Base-by-base conservation (phyloP, 306 rosid species). In the Vigna trinervia region DNA sequence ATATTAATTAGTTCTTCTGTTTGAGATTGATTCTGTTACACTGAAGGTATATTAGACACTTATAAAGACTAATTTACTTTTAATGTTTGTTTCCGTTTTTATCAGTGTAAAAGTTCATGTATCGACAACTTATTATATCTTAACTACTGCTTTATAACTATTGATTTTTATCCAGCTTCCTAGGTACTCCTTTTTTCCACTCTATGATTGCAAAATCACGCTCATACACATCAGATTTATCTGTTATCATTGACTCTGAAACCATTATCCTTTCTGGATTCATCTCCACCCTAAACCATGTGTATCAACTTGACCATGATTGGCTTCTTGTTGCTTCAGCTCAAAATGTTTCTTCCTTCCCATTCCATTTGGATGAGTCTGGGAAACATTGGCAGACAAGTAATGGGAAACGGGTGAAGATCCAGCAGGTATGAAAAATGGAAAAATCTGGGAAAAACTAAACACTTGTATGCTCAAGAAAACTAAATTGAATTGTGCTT, bases 181-280 rank as follows among this genome's bases (percentile, higher is more conserved):
- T 92, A 73, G 96, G 99, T 46, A 90, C 96, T 72, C 97, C 98
- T 41, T 92, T 82, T 83, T 88, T 95, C 82, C 97, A 95, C 84
- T 95, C 97, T 70, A 90, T 95, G 97, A 63, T 92, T 78, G 91
- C 88, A 66, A 95, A 87, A 54, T 89, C 92, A 5, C 43, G 41
- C 36, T 82, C 86, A 38, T 89, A 83, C 76, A 32, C 74, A 59
- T 83, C 97, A 13, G 93, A 95, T 45, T 80, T 95, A 77, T 82
- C 77, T 74, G 97, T 84, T 58, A 61, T 92, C 19, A 66, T 89
- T 75, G 84, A 92, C 80, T 87, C 97, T 36, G 93, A 90, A 86
- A 90, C 84, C 43, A 68, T 92, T 81, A 83, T 92, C 63, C 69
- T 89, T 56, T 89, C 89, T 32, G 97, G 90, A 87, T 85, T 92